Evolutionary conservation across 331 rosid species (phyloP).

Genomic region (Stylosanthes scabra): DNA sequence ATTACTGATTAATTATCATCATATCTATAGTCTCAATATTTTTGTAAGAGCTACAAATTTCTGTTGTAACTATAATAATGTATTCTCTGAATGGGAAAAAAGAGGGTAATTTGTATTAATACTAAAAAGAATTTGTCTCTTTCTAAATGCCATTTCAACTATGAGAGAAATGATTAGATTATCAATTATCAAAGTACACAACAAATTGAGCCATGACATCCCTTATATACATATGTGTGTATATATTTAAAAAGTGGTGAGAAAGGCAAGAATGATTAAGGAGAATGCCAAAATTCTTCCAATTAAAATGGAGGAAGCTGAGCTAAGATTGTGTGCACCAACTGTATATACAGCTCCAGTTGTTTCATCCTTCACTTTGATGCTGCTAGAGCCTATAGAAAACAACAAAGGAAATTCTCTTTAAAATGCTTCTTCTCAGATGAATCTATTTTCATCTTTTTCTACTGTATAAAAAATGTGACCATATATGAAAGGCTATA

Average conservation of each 20-base stretch:
- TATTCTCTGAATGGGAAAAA: too few relatives aligned
- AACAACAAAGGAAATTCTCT: slow-evolving; percentile 21
- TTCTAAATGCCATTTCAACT: slow-evolving; percentile 25
- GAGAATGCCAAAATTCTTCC: slow-evolving; percentile 57
- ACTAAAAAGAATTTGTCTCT: slow-evolving; percentile 3
- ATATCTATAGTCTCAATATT: slow-evolving; percentile 16
- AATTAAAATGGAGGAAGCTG: slow-evolving; percentile 50
- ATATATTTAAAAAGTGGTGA: slow-evolving; percentile 36
- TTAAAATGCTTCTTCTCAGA: too few relatives aligned
- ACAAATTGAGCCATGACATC: slow-evolving; percentile 46
- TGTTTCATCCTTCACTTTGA: slow-evolving; percentile 69
- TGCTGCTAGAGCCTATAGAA: slow-evolving; percentile 72
- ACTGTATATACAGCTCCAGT: slow-evolving; percentile 63
- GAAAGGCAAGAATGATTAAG: slow-evolving; percentile 51
- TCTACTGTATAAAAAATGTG: too few relatives aligned
- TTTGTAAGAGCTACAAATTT: too few relatives aligned
- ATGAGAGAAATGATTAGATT: slow-evolving; percentile 19
- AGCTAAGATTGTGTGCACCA: slow-evolving; percentile 61
- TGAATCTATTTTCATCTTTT: too few relatives aligned
- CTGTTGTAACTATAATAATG: neutral
- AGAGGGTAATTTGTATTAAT: too few relatives aligned
- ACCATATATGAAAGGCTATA: too few relatives aligned
- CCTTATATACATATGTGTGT: slow-evolving; percentile 10
- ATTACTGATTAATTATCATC: slow-evolving; percentile 24
- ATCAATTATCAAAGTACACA: slow-evolving; percentile 27